Evolutionary conservation across 23 red algal genomes (phyloP).

Genomic region (Cyanidiococcus yangmingshanensis): DNA sequence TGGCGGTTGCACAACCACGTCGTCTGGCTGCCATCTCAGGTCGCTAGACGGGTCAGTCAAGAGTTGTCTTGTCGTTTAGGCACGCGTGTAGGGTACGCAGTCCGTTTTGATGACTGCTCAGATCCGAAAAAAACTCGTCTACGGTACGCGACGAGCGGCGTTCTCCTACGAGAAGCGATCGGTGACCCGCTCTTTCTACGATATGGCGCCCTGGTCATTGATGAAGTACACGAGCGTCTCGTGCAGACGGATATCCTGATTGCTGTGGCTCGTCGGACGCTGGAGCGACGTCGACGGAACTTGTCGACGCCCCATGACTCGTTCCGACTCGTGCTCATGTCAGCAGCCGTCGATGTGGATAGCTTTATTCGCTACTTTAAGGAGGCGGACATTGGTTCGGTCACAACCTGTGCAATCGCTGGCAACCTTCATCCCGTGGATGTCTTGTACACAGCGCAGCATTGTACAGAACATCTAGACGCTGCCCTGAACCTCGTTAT

Average conservation of each 20-base stretch:
- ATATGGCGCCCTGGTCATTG: conserved; percentile 62
- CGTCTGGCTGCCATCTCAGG: conserved; percentile 92
- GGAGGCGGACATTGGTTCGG: not conserved
- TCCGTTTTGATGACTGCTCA: conserved; percentile 95
- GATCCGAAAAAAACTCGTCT: conserved; percentile 36
- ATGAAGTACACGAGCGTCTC: conserved; percentile 94
- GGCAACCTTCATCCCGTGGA: conserved; percentile 51
- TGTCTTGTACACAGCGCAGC: conserved; percentile 48
- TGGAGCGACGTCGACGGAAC: not conserved
- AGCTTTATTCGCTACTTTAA: conserved; percentile 43
- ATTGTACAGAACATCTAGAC: conserved; percentile 65
- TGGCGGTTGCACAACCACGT: conserved; percentile 76
- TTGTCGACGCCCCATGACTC: not conserved
- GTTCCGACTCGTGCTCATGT: conserved; percentile 85
- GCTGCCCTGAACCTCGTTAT: conserved; percentile 52
- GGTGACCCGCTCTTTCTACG: conserved; percentile 34
- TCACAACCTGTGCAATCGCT: conserved; percentile 30
- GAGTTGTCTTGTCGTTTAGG: conserved; percentile 78
- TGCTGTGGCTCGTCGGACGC: conserved; percentile 28
- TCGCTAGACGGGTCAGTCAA: conserved; percentile 74
- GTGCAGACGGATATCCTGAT: conserved; percentile 80
- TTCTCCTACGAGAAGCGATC: conserved; percentile 66
- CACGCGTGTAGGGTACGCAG: conserved; percentile 73
- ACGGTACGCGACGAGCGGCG: conserved; percentile 78
- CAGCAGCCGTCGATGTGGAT: conserved; percentile 60